Base-by-base conservation (phyloP, 495 filamentous ascomycete species). In the Trichoderma parareesei region DNA sequence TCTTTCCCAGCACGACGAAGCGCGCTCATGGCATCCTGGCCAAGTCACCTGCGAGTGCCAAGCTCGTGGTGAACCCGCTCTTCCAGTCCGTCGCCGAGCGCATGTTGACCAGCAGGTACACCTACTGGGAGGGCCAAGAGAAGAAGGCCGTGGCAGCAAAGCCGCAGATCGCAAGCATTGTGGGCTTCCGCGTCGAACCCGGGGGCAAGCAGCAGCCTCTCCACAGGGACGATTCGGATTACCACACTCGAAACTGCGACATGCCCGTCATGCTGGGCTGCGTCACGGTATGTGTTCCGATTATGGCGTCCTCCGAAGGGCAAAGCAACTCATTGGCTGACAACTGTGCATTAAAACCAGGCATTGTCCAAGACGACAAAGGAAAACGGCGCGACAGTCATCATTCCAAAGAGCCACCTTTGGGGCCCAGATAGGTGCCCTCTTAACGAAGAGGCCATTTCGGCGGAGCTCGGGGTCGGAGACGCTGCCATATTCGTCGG, bases 371-470 rank as follows among this genome's bases (percentile, higher is more conserved):
- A 66, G 57, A 67, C 65, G 11, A 67, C 65, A 41, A 53, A 57
- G 38, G 43, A 65, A 40, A 67, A 67, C 43, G 65, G 65, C n/a
- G 65, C 65, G n/a, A 67, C 65, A 8, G 37, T 67, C 38, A 63
- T 61, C 33, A 67, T 67, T 48, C 65, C 65, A 16, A 63, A 55
- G 18, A 66, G 63, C 48, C 65, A 67, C 61, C n/a, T 66, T 10
- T 67, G 73, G 73, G 69, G 66, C 2, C 65, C 65, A 14, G 72
- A 70, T 0, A 66, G 72, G 2, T 60, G 53, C 4, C 73, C 73
- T 4, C 27, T 66, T 11, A 66, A 67, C 48, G 72, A 74, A 14
- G 72, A 74, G 40, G 69, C 69, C 10, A 61, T 71, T 18, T 67
- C 70, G 10, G 62, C 41, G 18, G 62, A 64, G 20, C 42, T 64